These are phyloP conservation scores for Chlamydomonas sp. DNA, from an alignment of 139 green algal species.

Conservation along the genomic window DNA sequence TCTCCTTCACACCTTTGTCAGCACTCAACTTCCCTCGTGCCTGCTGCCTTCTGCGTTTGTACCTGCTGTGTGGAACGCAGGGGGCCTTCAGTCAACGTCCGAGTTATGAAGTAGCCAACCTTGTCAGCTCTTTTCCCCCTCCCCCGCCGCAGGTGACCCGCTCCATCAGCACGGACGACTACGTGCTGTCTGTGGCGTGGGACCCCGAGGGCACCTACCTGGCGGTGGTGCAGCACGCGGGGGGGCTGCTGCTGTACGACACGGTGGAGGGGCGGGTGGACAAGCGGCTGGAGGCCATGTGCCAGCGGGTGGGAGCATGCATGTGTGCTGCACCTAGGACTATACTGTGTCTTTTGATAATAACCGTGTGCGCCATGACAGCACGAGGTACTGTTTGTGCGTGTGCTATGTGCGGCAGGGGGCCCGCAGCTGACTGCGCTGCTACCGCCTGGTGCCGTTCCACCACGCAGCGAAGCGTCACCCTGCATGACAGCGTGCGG, in stretches of 20 bases:
- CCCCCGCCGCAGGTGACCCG: constrained; percentile 42
- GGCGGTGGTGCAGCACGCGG: constrained; percentile 64
- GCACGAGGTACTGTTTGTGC: background rate
- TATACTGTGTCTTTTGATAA: too few relatives aligned
- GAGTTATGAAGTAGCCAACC: background rate
- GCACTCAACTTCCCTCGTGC: too few relatives aligned
- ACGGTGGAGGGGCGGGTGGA: constrained; percentile 34
- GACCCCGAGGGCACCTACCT: constrained; percentile 86
- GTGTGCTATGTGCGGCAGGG: background rate
- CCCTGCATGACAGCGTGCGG: too few relatives aligned
- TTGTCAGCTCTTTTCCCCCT: background rate
- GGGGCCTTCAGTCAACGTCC: background rate
- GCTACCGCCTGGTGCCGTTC: too few relatives aligned
- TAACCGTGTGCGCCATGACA: background rate
- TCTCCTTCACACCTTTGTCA: too few relatives aligned
- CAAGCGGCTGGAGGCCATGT: constrained; percentile 24
- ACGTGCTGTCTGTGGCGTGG: constrained; percentile 77
- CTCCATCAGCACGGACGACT: constrained; percentile 59
- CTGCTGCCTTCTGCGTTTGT: too few relatives aligned
- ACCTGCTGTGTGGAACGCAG: background rate
- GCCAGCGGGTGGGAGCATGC: constrained; percentile 45
- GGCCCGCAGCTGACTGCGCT: background rate
- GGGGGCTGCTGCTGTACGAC: constrained; percentile 75
- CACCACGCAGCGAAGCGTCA: too few relatives aligned
- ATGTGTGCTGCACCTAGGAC: too few relatives aligned